Evolutionary conservation across 257 asterid species (phyloP).

Genomic region (Gentiana dahurica): DNA sequence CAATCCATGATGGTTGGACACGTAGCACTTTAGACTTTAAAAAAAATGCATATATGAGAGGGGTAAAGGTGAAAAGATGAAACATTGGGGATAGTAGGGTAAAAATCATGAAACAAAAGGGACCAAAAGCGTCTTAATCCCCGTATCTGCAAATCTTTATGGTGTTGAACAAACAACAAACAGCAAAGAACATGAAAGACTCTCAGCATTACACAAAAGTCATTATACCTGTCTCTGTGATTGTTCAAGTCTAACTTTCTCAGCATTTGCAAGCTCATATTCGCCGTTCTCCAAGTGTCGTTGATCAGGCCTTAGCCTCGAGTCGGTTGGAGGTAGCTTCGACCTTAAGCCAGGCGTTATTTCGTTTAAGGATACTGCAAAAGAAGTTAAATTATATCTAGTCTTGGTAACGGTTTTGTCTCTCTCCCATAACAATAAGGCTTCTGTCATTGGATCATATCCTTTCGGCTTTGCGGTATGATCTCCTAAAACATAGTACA

Average conservation of each 20-base stretch:
- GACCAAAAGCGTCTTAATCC: no score
- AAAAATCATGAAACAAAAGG: neutral
- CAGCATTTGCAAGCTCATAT: conserved; percentile 85
- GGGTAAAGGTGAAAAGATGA: no score
- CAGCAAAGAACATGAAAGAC: no score
- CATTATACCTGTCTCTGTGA: conserved; percentile 83
- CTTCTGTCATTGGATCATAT: conserved; percentile 95
- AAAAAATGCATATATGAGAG: no score
- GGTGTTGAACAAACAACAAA: no score
- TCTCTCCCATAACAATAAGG: conserved; percentile 93
- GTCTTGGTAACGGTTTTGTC: conserved; percentile 66
- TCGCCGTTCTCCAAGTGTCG: conserved; percentile 96
- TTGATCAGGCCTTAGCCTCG: conserved; percentile 93
- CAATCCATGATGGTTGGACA: no score
- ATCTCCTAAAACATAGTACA: conserved; percentile 96
- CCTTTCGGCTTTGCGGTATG: conserved; percentile 89
- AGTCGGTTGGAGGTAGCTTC: conserved; percentile 90
- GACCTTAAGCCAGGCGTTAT: conserved; percentile 63
- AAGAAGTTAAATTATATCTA: conserved; percentile 90
- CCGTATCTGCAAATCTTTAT: no score
- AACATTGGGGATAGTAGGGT: neutral
- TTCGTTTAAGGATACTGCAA: conserved; percentile 87
- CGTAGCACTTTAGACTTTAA: no score
- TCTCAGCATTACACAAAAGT: neutral
- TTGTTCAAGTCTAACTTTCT: conserved; percentile 97